These are phyloP conservation scores for Diaporthe humulicola DNA, from an alignment of 2,329 filamentous ascomycete species.

Conservation along the genomic window DNA sequence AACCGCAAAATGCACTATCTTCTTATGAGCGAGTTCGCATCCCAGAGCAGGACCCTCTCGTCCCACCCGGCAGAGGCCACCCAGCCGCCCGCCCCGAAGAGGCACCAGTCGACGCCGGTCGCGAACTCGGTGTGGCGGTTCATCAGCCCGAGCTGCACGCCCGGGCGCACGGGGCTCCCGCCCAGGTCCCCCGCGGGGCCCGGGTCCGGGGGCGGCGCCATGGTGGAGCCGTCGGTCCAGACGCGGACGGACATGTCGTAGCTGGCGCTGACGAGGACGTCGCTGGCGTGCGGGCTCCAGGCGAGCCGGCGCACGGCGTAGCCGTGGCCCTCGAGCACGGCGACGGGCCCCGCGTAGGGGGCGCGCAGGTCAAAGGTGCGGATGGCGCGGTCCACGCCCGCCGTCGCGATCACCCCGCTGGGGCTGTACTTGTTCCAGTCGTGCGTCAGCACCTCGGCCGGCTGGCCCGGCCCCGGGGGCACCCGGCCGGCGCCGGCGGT, in stretches of 20 bases:
- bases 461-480: slow-evolving; percentile 60
- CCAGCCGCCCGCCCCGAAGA: slow-evolving; percentile 97
- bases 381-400: slow-evolving; percentile 88
- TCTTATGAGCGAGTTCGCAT: slow-evolving; percentile 72
- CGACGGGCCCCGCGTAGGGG: slow-evolving; percentile 78
- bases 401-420: slow-evolving; percentile 82
- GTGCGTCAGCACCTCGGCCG: slow-evolving; percentile 89
- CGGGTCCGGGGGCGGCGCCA: slow-evolving; percentile 29
- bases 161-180: slow-evolving; percentile 61
- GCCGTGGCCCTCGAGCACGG: slow-evolving; percentile 85
- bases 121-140: slow-evolving; percentile 95
- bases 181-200: slow-evolving; percentile 37
- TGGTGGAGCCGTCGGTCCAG: slow-evolving; percentile 81
- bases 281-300: slow-evolving; percentile 94
- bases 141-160: slow-evolving; percentile 87
- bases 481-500: slow-evolving; percentile 43
- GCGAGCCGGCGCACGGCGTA: slow-evolving; percentile 89
- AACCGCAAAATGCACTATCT: slow-evolving; percentile 35
- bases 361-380: slow-evolving; percentile 92
- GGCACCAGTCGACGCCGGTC: slow-evolving; percentile 96
- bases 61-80: slow-evolving; percentile 96
- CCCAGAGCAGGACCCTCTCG: slow-evolving; percentile 91
- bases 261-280: slow-evolving; percentile 88
- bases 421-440: slow-evolving; percentile 99
- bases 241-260: slow-evolving; percentile 98